Conservation (phyloP, 129 eudicot genomes). For the Erigeron canadensis region DNA sequence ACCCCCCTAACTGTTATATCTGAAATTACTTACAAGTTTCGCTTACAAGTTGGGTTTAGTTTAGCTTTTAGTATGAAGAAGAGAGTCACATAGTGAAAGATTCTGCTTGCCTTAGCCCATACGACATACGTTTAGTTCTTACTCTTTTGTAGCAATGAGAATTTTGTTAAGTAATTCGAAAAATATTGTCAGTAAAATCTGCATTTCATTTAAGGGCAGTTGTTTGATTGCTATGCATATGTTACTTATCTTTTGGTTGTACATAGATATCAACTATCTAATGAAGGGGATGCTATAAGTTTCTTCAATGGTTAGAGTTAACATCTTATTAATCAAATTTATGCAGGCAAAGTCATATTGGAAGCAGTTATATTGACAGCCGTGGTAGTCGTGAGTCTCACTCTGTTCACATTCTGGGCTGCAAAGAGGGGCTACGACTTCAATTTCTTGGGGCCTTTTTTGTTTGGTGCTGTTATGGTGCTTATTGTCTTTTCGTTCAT, state of each 20-base stretch:
- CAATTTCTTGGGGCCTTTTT: slow-evolving; percentile 67
- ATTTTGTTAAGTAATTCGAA: too few species aligned
- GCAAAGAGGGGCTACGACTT: slow-evolving; percentile 73
- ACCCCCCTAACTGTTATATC: not conserved
- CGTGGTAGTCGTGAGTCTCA: slow-evolving; percentile 55
- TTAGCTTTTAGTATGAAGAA: not conserved
- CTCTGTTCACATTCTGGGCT: slow-evolving; percentile 73
- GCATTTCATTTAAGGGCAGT: not conserved
- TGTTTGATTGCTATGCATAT: not conserved
- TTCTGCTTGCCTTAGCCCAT: too few species aligned
- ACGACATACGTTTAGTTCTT: too few species aligned
- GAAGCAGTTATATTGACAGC: slow-evolving; percentile 67
- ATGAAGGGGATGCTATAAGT: not conserved
- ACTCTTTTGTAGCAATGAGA: too few species aligned
- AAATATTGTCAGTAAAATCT: too few species aligned
- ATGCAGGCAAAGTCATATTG: slow-evolving; percentile 53
- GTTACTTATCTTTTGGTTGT: not conserved
- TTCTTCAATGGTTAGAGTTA: not conserved
- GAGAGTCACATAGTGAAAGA: not conserved
- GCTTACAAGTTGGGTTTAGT: not conserved
- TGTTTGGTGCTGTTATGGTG: slow-evolving; percentile 55
- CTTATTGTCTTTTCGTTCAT: slow-evolving; percentile 53
- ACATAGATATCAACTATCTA: not conserved
- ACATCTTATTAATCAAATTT: not conserved
- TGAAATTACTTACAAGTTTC: not conserved